A percentile compares a stretch with the other conserved stretches of the same genome.
These are phyloP conservation scores for Limtongia smithiae DNA, from an alignment of 805 yeast species.

Conservation along the genomic window DNA sequence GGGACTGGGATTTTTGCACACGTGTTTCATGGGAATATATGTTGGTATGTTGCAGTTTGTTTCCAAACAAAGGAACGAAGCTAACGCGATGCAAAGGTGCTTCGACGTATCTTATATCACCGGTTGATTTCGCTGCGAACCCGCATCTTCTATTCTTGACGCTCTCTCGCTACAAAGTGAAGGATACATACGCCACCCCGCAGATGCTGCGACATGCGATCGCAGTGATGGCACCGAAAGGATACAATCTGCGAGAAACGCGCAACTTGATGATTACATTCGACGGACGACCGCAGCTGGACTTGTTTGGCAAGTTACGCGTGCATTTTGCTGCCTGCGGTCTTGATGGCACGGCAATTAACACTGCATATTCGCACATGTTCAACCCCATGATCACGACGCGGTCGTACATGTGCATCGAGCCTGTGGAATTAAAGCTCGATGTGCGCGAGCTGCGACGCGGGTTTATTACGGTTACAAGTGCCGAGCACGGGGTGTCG, in stretches of 20 bases:
- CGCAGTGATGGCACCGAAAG: slow-evolving; percentile 55
- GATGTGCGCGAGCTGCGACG: slow-evolving; percentile 88
- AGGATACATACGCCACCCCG: slow-evolving; percentile 79
- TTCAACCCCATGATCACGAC: slow-evolving; percentile 81
- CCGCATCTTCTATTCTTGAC: slow-evolving; percentile 70
- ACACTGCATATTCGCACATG: slow-evolving; percentile 70
- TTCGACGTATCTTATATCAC: slow-evolving; percentile 74
- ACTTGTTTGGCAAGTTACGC: slow-evolving; percentile 54
- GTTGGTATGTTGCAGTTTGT: slow-evolving; percentile 41
- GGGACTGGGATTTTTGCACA: slow-evolving; percentile 85
- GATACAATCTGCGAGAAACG: slow-evolving; percentile 57
- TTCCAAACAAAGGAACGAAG: too few species aligned
- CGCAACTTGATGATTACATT: slow-evolving; percentile 82
- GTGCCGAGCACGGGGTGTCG: slow-evolving; percentile 42
- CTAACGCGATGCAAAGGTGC: slow-evolving; percentile 50
- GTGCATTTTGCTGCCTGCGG: slow-evolving; percentile 61
- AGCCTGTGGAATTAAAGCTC: slow-evolving; percentile 80
- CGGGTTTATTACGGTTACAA: slow-evolving; percentile 72
- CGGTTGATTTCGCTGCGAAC: slow-evolving; percentile 68
- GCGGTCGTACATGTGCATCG: slow-evolving; percentile 81
- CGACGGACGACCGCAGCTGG: slow-evolving; percentile 67
- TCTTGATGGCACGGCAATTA: slow-evolving; percentile 64
- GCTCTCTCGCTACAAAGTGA: slow-evolving; percentile 71
- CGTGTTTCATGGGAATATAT: slow-evolving; percentile 79
- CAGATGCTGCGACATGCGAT: slow-evolving; percentile 79